Evolutionary conservation across 1,284 basidiomycete species (phyloP).

Genomic region (Marasmius tenuissimus): DNA sequence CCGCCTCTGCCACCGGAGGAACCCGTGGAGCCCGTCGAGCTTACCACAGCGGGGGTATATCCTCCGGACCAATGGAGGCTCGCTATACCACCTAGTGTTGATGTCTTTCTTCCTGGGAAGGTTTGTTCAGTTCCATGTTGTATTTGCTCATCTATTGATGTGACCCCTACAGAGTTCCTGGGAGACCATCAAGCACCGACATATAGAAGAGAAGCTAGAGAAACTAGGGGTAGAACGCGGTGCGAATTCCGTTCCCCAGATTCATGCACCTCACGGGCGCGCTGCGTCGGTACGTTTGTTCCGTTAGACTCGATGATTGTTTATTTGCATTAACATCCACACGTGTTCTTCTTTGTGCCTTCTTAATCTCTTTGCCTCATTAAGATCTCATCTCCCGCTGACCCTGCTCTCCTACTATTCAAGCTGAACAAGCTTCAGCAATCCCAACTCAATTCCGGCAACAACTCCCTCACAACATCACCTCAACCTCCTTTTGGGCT

Average conservation of each 20-base stretch:
- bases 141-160: slow-evolving; percentile 2
- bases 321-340: slow-evolving; percentile 18
- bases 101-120: slow-evolving; percentile 82
- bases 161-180: slow-evolving; percentile 54
- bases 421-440: slow-evolving; percentile 81
- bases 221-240: slow-evolving; percentile 74
- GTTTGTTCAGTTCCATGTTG: slow-evolving; percentile 36
- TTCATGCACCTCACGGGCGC: slow-evolving; percentile 71
- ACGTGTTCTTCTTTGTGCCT: slow-evolving; percentile 25
- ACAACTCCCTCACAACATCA: slow-evolving; percentile 58
- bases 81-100: slow-evolving; percentile 61
- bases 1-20: slow-evolving; percentile 40
- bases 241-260: slow-evolving; percentile 50
- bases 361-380: slow-evolving; percentile 16
- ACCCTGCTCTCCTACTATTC: slow-evolving; percentile 74
- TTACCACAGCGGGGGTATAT: slow-evolving; percentile 52
- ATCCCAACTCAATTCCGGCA: slow-evolving; percentile 53
- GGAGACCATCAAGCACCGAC: slow-evolving; percentile 65
- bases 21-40: slow-evolving; percentile 43
- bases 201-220: slow-evolving; percentile 78
- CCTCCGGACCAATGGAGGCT: slow-evolving; percentile 61
- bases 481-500: slow-evolving; percentile 52
- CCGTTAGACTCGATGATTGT: not conserved
- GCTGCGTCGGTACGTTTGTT: slow-evolving; percentile 70
- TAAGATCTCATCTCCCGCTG: slow-evolving; percentile 83